Evolutionary conservation across 2,329 filamentous ascomycete genomes (phyloP), one percentile per base, ranked within the genome.

Genomic region (Pyrenochaeta sp.): DNA sequence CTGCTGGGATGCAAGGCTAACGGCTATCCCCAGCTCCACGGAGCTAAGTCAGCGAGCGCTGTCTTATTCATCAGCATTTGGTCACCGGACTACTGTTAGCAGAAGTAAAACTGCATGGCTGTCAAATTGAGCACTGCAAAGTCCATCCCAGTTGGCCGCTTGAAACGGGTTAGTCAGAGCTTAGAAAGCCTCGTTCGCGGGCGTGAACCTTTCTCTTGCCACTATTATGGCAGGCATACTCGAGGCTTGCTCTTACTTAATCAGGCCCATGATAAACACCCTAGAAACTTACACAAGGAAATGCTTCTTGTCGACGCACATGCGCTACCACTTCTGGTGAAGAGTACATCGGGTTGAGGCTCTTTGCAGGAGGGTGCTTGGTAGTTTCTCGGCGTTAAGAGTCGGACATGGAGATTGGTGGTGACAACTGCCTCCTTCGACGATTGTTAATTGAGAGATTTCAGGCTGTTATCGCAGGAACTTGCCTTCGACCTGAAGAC

Each of bases 1-100:
- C 43, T 52, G 35, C 38, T 39, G 18, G 21, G 13, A 35, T 48
- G 43, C 41, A 40, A 35, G 37, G 39, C 39, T 48, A 41, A 31
- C 29, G 35, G 18, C 23, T 26, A 41, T 41, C 30, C 42, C 51
- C 48, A 37, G 37, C 41, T 46, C 38, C 43, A 24, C 6, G 22
- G 18, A 44, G 52, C 52, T 39, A 52, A 28, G 55, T 59, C 47
- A 60, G 57, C 57, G 50, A 30, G n/a, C 13, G 5, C 32, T 9
- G 15, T 41, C 40, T 53, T 55, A 50, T 53, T 55, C 52, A 60
- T 60, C 50, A 60, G 48, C 56, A 44, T 34, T 35, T 48, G 11
- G 22, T 51, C 35, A 44, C 23, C 27, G 17, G 17, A 13, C 36
- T 41, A 34, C 20, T 24, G 11, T 8, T n/a, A 6, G 14, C 7